Evolutionary conservation across 768 basidiomycete species (phyloP), one percentile per base, ranked within the genome.

Genomic region (Ramaria rubella): DNA sequence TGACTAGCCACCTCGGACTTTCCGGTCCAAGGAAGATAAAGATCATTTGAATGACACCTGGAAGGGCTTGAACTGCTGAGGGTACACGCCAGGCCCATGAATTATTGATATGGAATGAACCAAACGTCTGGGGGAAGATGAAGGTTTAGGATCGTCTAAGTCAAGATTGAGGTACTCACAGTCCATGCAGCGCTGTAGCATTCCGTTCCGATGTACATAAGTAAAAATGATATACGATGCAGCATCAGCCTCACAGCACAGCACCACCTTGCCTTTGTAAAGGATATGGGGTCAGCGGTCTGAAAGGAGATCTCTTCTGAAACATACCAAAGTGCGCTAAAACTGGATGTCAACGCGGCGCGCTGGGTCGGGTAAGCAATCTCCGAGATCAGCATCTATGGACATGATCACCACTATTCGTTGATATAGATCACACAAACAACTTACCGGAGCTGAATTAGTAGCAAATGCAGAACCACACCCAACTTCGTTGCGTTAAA

Each of bases 331-430:
- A 79, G 82, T 0, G 81, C 73, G 67, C 83, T 83, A 71, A 81
- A 84, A 1, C 82, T 69, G 3, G 82, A 82, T 8, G 83, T 84
- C 19, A 88, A 63, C 5, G 78, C 76, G 1, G 81, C 82, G 49
- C 86, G 81, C 69, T 87, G 85, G 53, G 81, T 83, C 0, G 85
- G 85, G 68, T 85, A 81, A 0, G 84, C 78, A 15, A 87, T 72
- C 66, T 88, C 85, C 74, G 77, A 75, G 60, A 86, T 79, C 40
- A 86, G 72, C 17, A 84, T 80, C 55, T 54, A 30, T 17, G n/a
- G 14, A 23, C 5, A 29, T 50, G 17, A 8, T 9, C 17, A 36
- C 23, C 12, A 52, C 6, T 24, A 26, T 11, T 27, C 38, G 7
- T 40, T 54, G 11, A 14, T 23, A 40, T 3, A 19, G 5, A n/a